Percentiles rank a stretch among this genome's conserved stretches.
These are phyloP conservation scores for Cutaneotrichosporon dermatis DNA, from an alignment of 1,284 basidiomycete genomes.

Conservation along the genomic window DNA sequence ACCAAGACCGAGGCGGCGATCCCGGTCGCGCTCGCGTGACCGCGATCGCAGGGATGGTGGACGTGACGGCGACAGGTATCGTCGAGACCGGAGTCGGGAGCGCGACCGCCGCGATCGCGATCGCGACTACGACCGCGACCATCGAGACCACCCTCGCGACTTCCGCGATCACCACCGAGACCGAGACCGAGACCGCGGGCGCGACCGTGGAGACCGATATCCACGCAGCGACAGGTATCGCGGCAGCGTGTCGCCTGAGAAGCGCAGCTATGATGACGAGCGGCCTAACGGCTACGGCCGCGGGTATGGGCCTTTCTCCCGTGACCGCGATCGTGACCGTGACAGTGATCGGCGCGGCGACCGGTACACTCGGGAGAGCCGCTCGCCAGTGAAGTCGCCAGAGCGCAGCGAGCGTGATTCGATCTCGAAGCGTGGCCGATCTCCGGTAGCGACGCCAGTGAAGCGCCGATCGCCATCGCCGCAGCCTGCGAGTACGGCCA, in stretches of 20 bases:
- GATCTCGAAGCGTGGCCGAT: not conserved
- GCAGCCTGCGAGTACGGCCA: no score
- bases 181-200: conserved; percentile 9
- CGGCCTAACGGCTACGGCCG: not conserved
- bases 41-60: not conserved
- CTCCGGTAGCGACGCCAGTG: not conserved
- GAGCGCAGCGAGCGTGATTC: not conserved
- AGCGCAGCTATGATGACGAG: conserved; percentile 6
- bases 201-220: not conserved
- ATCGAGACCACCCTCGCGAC: not conserved
- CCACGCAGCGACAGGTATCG: conserved; percentile 1
- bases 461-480: conserved; percentile 1
- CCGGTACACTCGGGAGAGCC: not conserved
- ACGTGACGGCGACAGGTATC: not conserved
- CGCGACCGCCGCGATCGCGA: not conserved
- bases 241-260: conserved; percentile 1
- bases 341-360: not conserved
- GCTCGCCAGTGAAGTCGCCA: conserved; percentile 1
- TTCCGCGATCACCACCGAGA: not conserved
- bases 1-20: not conserved
- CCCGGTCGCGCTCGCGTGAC: conserved; percentile 4
- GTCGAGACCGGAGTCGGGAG: not conserved
- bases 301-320: not conserved
- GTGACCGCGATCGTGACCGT: no score
- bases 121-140: no score